Evolutionary conservation across 345 rosid genomes (phyloP).

Genomic region (Heritiera fomes): DNA sequence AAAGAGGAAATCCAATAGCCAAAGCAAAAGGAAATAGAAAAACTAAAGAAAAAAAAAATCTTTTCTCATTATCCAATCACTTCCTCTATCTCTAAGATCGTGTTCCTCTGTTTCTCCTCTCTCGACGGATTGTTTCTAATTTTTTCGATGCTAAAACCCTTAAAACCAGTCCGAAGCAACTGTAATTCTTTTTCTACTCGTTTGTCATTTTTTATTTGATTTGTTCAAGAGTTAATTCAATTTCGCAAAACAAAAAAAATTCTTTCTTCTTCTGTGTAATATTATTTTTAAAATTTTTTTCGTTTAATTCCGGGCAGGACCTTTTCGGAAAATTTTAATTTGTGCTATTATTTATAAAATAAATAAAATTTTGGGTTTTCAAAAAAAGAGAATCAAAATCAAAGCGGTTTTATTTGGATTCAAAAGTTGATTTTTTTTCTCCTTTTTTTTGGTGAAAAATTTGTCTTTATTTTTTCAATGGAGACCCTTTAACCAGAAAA

Average conservation of each 20-base stretch:
- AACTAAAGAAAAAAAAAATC: not conserved
- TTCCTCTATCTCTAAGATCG: slow-evolving; percentile 11
- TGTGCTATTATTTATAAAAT: not conserved
- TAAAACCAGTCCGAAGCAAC: not conserved
- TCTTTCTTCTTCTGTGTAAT: slow-evolving; percentile 2
- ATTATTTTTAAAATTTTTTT: not conserved
- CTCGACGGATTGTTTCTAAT: slow-evolving; percentile 22
- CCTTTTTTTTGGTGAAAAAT: not conserved
- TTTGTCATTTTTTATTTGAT: slow-evolving; percentile 1
- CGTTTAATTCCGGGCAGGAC: not conserved
- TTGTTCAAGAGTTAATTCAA: slow-evolving; percentile 9
- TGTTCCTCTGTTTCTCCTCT: not conserved
- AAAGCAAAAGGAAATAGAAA: not conserved
- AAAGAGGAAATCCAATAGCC: not conserved
- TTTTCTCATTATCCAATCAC: slow-evolving; percentile 28
- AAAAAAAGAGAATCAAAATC: slow-evolving; percentile 17
- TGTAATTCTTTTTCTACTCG: not conserved
- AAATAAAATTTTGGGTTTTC: not conserved
- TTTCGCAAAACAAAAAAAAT: slow-evolving; percentile 9
- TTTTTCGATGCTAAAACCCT: slow-evolving; percentile 14
- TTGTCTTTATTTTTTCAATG: too few relatives aligned
- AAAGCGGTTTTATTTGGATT: slow-evolving; percentile 24
- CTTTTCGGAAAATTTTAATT: not conserved
- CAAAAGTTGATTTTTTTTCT: slow-evolving; percentile 6
- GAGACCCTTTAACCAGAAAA: not conserved